Base-by-base conservation (phyloP, 1,139 yeast species). In the Hanseniaspora uvarum region DNA sequence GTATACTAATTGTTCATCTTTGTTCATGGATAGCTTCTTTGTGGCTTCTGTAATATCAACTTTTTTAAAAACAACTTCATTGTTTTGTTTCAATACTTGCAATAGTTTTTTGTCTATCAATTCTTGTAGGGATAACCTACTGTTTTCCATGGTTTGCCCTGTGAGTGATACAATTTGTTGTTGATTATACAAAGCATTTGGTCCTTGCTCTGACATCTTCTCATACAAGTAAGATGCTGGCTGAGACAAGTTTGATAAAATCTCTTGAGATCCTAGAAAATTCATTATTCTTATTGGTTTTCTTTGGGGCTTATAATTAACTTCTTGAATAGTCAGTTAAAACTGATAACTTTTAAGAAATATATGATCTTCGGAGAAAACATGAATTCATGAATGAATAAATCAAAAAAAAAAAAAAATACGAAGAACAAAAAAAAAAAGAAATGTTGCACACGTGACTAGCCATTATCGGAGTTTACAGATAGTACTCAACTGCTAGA, bases 1-100 rank as follows among this genome's bases (percentile, higher is more conserved):
- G 66, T 89, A 94, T 38, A 92, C 85, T 79, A 92, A 80, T 36
- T 92, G 84, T 68, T 94, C 98, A 63, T 94, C 99, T 21, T 81
- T 79, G 16, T 77, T 67, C 95, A 92, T 87, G 41, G 79, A 76
- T 37, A 81, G 74, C 59, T 85, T 79, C 63, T 83, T 84, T 34
- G 72, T 75, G 11, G 94, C 94, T 59, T 86, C 94, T 16, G 74
- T 68, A 43, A 72, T 68, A 18, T 79, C 74, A 5, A 83, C 83
- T 0, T 92, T 86, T 65, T 84, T 86, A 68, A 88, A 89, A 64
- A 76, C 76, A 57, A 83, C 72, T 58, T 74, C 84, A 57, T 76
- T 81, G 56, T 80, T 87, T 59, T 75, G 80, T 62, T 78, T 77
- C 46, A 80, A 74, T 55, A 86, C 71, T 65, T 86, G 86, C 52